phyloP scores from a whole-genome alignment of 164 flowering plant genomes.

The Vitis riparia region DNA sequence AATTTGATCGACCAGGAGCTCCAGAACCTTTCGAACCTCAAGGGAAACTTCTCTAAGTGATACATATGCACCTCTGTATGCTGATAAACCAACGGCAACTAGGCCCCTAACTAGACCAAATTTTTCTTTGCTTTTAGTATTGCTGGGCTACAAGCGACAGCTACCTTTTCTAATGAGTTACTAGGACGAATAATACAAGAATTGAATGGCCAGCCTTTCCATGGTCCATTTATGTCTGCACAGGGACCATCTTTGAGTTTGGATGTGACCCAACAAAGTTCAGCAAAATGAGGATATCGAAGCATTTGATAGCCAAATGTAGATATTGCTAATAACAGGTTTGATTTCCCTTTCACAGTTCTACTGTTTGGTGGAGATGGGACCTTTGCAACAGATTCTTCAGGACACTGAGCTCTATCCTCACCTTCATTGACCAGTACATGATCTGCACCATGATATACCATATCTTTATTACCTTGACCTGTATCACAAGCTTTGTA shows the following conservation, averaged over 20 bases:
- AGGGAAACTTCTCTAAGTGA: constrained; percentile 69
- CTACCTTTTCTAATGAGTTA: constrained; percentile 37
- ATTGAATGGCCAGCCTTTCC: constrained; percentile 99
- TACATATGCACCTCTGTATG: constrained; percentile 73
- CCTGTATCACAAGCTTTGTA: constrained; percentile 15
- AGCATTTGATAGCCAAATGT: constrained; percentile 90
- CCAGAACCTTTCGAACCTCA: constrained; percentile 80
- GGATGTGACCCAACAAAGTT: constrained; percentile 97
- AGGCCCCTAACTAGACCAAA: constrained; percentile 76
- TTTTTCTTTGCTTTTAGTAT: constrained; percentile 45
- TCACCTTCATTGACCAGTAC: constrained; percentile 19
- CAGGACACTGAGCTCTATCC: constrained; percentile 17
- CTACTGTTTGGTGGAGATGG: constrained; percentile 27
- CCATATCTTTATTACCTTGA: constrained; percentile 17
- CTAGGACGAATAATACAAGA: constrained; percentile 75
- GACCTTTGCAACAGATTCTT: constrained; percentile 25
- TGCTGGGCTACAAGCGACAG: constrained; percentile 30
- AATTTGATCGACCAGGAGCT: constrained; percentile 65
- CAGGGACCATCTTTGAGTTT: constrained; percentile 91
- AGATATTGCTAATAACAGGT: constrained; percentile 60
- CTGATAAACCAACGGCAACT: constrained; percentile 87
- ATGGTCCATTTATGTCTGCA: constrained; percentile 68
- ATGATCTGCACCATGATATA: constrained; percentile 9
- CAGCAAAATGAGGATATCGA: constrained; percentile 92
- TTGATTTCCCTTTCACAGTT: constrained; percentile 60